These are phyloP conservation scores for Saccharomycopsis capsularis DNA, from an alignment of 805 yeast species.

Conservation along the genomic window DNA sequence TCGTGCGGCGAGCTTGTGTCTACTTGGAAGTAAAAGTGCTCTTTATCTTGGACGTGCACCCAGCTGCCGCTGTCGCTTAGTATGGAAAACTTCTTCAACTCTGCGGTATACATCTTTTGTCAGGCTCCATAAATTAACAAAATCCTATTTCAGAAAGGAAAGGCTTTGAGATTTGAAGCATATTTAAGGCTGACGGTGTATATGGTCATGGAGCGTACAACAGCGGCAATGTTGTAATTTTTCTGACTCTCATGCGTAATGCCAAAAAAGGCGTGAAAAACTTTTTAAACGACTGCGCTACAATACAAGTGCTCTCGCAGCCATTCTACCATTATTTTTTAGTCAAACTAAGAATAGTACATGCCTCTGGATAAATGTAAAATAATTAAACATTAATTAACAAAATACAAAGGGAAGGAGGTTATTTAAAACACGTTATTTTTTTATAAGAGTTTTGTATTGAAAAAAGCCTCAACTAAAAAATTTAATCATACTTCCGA, in stretches of 20 bases:
- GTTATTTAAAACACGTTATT: neutral
- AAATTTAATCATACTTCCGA: neutral
- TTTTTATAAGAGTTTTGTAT: neutral
- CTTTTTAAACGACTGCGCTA: neutral
- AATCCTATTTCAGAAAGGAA: no score
- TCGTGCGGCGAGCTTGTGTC: neutral
- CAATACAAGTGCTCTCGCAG: neutral
- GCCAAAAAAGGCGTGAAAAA: neutral
- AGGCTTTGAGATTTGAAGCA: no score
- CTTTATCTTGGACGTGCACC: conserved; percentile 9
- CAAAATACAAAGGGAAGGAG: neutral
- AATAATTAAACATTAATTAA: neutral
- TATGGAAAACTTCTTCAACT: conserved; percentile 4
- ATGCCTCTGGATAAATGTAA: neutral
- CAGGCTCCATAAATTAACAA: no score
- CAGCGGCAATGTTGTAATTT: no score
- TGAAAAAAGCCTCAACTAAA: neutral
- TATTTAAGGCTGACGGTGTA: no score
- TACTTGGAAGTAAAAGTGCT: neutral
- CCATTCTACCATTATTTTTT: neutral
- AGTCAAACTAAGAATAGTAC: no score
- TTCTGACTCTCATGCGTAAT: neutral
- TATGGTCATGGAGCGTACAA: no score
- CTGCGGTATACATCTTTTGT: neutral
- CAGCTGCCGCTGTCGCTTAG: conserved; percentile 4